A percentile compares a stretch with the other conserved stretches of the same genome.
Evolutionary conservation across 352 stramenopile genomes (phyloP).

Genomic region (Thraustochytrium sp.): DNA sequence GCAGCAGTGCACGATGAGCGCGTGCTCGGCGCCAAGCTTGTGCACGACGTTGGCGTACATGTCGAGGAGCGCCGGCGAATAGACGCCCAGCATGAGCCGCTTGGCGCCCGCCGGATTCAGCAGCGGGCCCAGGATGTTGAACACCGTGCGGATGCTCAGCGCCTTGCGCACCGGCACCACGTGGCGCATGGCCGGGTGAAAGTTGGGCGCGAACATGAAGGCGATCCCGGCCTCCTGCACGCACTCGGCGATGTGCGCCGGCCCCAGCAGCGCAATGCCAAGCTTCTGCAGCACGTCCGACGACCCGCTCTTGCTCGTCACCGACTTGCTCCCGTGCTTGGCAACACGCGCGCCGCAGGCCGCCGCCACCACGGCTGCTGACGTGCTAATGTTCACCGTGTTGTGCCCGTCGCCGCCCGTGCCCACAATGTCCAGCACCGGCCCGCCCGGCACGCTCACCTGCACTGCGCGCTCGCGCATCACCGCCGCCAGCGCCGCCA

Average conservation of each 20-base stretch:
- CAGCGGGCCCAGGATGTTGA: constrained; percentile 97
- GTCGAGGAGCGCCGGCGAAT: constrained; percentile 81
- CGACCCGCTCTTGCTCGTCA: constrained; percentile 86
- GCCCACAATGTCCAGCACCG: constrained; percentile 86
- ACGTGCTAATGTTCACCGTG: constrained; percentile 97
- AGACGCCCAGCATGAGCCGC: constrained; percentile 95
- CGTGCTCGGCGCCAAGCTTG: constrained; percentile 89
- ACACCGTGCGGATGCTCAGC: constrained; percentile 89
- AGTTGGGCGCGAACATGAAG: constrained; percentile 95
- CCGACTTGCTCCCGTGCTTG: constrained; percentile 94
- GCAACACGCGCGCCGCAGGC: constrained; percentile 84
- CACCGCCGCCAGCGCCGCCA: constrained; percentile 88
- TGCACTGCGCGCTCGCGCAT: constrained; percentile 86
- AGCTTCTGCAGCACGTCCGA: constrained; percentile 94
- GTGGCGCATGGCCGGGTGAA: constrained; percentile 90
- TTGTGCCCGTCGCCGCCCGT: constrained; percentile 95
- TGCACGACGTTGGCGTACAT: constrained; percentile 69
- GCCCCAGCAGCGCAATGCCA: constrained; percentile 87
- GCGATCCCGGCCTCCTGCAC: constrained; percentile 82
- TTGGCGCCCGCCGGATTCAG: constrained; percentile 91
- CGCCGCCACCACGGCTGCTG: constrained; percentile 84
- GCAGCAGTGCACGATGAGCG: constrained; percentile 93
- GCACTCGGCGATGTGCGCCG: constrained; percentile 80
- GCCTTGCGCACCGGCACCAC: constrained; percentile 87
- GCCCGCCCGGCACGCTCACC: constrained; percentile 60